Evolutionary conservation across 805 yeast species (phyloP).

Genomic region (Candida succiphila): DNA sequence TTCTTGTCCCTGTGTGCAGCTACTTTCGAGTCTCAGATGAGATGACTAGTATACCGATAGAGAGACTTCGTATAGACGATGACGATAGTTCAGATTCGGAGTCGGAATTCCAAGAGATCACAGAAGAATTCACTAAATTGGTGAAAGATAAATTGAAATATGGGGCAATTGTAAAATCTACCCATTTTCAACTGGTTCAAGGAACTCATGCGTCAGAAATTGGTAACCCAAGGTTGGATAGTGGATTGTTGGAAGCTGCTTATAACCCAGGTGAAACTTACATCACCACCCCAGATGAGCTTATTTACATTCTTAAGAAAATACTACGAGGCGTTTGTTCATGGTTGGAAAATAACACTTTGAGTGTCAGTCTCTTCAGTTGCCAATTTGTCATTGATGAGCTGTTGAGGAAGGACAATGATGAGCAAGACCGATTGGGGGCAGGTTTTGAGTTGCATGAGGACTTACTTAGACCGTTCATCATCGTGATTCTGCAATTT

Average conservation of each 20-base stretch:
- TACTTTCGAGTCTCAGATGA: no score
- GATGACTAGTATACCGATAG: no score
- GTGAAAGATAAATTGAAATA: slow-evolving; percentile 17
- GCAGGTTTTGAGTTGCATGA: background rate
- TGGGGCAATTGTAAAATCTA: slow-evolving; percentile 49
- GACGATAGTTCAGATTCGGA: no score
- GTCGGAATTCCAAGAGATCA: slow-evolving; percentile 39
- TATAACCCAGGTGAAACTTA: slow-evolving; percentile 27
- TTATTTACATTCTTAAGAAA: slow-evolving; percentile 42
- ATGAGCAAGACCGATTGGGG: background rate
- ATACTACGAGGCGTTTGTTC: slow-evolving; percentile 45
- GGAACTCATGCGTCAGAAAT: slow-evolving; percentile 86
- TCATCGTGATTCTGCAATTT: slow-evolving; percentile 44
- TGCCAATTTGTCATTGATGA: slow-evolving; percentile 45
- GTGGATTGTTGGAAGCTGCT: slow-evolving; percentile 49
- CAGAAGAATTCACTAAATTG: slow-evolving; percentile 35
- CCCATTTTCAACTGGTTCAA: slow-evolving; percentile 57
- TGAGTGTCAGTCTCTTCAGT: slow-evolving; percentile 70
- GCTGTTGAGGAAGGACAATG: background rate
- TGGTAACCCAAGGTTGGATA: slow-evolving; percentile 62
- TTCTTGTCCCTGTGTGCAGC: no score
- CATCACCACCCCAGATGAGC: slow-evolving; percentile 28
- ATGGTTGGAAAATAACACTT: slow-evolving; percentile 71
- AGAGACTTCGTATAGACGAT: no score
- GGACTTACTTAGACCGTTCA: slow-evolving; percentile 36